A percentile compares a stretch with the other conserved stretches of the same genome.
These are phyloP conservation scores for Pharus latifolius DNA, from an alignment of 176 grass and related monocot genomes.

Conservation along the genomic window DNA sequence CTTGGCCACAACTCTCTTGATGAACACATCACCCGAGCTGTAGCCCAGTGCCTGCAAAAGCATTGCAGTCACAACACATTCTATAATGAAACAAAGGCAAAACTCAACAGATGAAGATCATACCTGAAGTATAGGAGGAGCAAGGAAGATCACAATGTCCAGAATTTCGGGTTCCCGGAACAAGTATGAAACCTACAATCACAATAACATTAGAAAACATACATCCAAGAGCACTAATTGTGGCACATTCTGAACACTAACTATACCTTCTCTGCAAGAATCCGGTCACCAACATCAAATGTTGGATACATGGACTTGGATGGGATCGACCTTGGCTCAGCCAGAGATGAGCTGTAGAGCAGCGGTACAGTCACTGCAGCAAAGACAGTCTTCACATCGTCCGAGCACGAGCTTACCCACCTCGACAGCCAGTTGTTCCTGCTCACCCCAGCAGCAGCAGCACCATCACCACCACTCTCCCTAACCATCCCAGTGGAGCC, in stretches of 20 bases:
- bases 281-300: conserved; percentile 90
- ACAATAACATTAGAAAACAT: conserved; percentile 5
- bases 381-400: conserved; percentile 77
- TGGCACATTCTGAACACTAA: background rate
- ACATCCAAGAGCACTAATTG: background rate
- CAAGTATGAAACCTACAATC: conserved; percentile 66
- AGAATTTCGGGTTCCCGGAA: conserved; percentile 74
- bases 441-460: background rate
- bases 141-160: conserved; percentile 90
- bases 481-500: conserved; percentile 16
- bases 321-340: conserved; percentile 84
- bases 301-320: conserved; percentile 92
- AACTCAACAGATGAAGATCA: background rate
- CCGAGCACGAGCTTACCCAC: conserved; percentile 75
- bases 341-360: conserved; percentile 62
- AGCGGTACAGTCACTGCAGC: conserved; percentile 77
- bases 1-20: conserved; percentile 92
- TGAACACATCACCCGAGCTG: conserved; percentile 83
- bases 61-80: background rate
- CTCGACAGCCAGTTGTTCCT: conserved; percentile 72
- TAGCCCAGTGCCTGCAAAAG: conserved; percentile 55
- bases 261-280: conserved; percentile 86
- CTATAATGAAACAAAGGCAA: background rate
- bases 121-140: conserved; percentile 62
- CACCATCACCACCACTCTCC: conserved; percentile 6